Conservation (phyloP, 768 basidiomycete genomes). For the Boletus tylopilopsis region DNA sequence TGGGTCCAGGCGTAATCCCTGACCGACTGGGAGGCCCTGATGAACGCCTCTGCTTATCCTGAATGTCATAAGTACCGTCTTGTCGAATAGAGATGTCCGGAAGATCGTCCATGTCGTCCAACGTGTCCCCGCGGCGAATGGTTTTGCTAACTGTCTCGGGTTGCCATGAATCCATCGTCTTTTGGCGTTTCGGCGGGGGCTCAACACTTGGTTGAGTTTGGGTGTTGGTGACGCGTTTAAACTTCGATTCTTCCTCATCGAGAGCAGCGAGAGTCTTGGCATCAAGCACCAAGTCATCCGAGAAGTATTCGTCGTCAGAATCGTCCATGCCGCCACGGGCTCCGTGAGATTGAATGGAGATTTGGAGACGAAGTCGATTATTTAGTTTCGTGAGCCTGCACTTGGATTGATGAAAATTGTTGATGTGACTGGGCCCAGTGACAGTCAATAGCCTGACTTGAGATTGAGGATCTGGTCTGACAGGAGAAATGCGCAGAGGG, state of each 20-base stretch:
- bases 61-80: constrained; percentile 55
- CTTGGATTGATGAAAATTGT: background rate
- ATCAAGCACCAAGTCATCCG: constrained; percentile 63
- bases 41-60: constrained; percentile 17
- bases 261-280: constrained; percentile 57
- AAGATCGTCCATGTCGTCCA: constrained; percentile 47
- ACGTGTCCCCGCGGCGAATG: constrained; percentile 21
- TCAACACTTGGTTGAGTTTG: constrained; percentile 26
- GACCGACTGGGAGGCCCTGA: constrained; percentile 11
- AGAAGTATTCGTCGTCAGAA: constrained; percentile 66
- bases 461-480: too few relatives aligned
- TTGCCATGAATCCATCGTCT: constrained; percentile 45
- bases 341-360: background rate
- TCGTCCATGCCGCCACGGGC: constrained; percentile 48
- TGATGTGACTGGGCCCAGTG: too few relatives aligned
- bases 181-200: constrained; percentile 55
- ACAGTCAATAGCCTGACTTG: too few relatives aligned
- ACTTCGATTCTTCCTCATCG: constrained; percentile 52
- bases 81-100: constrained; percentile 61
- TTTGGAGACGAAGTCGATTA: background rate
- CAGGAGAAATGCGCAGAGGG: too few relatives aligned
- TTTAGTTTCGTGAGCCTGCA: background rate
- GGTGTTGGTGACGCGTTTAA: constrained; percentile 20
- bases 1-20: constrained; percentile 9
- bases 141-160: constrained; percentile 31